Evolutionary conservation across 169 alveolate species (phyloP).

Genomic region (Miamiensis avidus): DNA sequence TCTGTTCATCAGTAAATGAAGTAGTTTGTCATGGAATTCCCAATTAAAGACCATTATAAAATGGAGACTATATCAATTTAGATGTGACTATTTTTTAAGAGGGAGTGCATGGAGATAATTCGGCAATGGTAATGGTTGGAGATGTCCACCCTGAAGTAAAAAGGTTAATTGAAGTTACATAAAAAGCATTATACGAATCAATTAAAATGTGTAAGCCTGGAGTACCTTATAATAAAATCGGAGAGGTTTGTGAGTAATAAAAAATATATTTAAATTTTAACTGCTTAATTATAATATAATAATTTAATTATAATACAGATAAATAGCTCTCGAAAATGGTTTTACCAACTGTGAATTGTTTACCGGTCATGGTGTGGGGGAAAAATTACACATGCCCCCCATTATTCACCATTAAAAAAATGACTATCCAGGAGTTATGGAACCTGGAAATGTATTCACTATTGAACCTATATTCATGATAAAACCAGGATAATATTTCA

Average conservation of each 20-base stretch:
- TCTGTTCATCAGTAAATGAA: constrained; percentile 93
- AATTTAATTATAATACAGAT: constrained; percentile 1
- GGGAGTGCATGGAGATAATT: constrained; percentile 87
- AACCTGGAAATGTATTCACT: constrained; percentile 84
- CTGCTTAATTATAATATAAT: not conserved
- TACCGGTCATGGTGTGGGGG: constrained; percentile 95
- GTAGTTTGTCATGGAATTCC: constrained; percentile 95
- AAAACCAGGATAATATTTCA: constrained; percentile 70
- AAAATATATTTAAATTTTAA: not conserved
- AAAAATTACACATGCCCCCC: constrained; percentile 92
- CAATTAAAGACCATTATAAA: constrained; percentile 80
- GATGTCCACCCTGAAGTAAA: constrained; percentile 65
- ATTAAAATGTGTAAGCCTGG: constrained; percentile 91
- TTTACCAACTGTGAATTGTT: constrained; percentile 85
- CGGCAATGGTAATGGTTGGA: constrained; percentile 70
- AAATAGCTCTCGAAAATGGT: constrained; percentile 80
- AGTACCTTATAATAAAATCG: constrained; percentile 78
- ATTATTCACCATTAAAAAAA: constrained; percentile 78
- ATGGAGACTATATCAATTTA: constrained; percentile 89
- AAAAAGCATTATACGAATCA: constrained; percentile 79
- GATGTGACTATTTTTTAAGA: constrained; percentile 90
- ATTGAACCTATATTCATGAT: constrained; percentile 92
- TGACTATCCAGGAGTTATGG: constrained; percentile 61
- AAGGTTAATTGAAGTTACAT: constrained; percentile 53
- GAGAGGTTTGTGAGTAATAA: constrained; percentile 75